Base-by-base conservation (phyloP, 306 rosid genomes). In the Biancaea sappan region DNA sequence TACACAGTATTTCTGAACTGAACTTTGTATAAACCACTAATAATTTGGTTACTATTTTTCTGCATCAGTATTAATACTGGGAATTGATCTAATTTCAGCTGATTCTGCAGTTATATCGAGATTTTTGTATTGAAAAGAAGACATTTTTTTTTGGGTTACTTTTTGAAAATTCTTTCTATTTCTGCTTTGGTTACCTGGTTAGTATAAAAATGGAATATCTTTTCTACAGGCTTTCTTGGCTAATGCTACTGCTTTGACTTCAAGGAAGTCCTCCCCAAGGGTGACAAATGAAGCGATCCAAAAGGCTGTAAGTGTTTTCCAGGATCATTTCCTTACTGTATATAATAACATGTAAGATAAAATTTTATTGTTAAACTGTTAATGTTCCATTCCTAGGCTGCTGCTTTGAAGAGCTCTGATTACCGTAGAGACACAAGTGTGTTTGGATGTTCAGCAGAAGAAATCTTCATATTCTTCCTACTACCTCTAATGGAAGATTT, bases 381-480 rank as follows among this genome's bases (percentile, higher is more conserved):
- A 77, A 22, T 59, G 69, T 59, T 47, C n/a, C 43, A 46, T 64
- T 48, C 37, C 18, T 53, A 85, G 92, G 92, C 82, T 83, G 84
- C 86, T 81, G 88, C 82, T 73, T 73, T 88, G 83, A 84, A 83
- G 81, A 83, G 85, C 25, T 88, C 88, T 54, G 88, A 79, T 57
- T 86, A 85, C 80, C 82, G 80, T 4, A 84, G 90, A 24, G 78
- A 80, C 16, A 88, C 88, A 69, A 68, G 66, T 79, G 92, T 85
- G 58, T 76, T 72, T 86, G 43, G 88, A 81, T 51, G 82, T 84
- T 54, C 90, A 88, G 73, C 92, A 82, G 76, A 88, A 83, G 86
- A 84, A 79, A 81, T 71, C 92, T 88, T 86, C 92, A 88, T 9
- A 68, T 75, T 69, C 92, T 88, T 77, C 88, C 92, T 12, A 88